Evolutionary conservation across 2,329 filamentous ascomycete species (phyloP), one percentile per base, ranked within the genome.

Genomic region (Waltergamsia citrina): DNA sequence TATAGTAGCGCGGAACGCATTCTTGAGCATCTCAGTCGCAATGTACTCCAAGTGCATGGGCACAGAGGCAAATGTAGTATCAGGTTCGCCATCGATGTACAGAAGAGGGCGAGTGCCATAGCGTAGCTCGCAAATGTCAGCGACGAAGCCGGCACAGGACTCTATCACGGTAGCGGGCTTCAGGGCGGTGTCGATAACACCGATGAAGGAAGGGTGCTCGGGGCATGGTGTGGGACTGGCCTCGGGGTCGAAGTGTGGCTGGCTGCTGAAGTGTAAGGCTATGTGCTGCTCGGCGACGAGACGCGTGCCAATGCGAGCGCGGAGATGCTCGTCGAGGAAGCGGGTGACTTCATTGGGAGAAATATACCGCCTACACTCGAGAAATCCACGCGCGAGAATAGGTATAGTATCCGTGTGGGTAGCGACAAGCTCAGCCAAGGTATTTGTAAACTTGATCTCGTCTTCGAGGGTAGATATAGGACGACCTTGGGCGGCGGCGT

Each of bases 21-120:
- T 98, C 59, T 98, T 98, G 38, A 98, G 71, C 2, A 98, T 71
- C 58, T 98, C 92, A 0, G 90, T 98, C 43, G 95, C 75, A 43
- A 98, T 95, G 57, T 98, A 98, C 59, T 96, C 90, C 17, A 98
- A 72, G 56, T 98, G 92, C 54, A 94, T 92, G 11, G 92, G 92
- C 7, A 98, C 81, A 50, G 93, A 92, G 15, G 90, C 87, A 51
- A 98, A 94, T 0, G 78, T 81, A n/a, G 88, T 86, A 33, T 83
- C 79, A 0, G 83, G 79, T 53, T 93, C 81, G 43, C 92, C 92
- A 44, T 88, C 83, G 48, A 98, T 81, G 30, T 80, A 63, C 48
- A 94, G 71, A 3, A 70, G 72, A 0, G 92, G 92, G 0, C 92
- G 76, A 2, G 93, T 78, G 33, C 92, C 92, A 51, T 98, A 98